A percentile compares a stretch with the other conserved stretches of the same genome.
Evolutionary conservation across 2,329 filamentous ascomycete genomes (phyloP).

Genomic region (Aspergillus puulaauensis): DNA sequence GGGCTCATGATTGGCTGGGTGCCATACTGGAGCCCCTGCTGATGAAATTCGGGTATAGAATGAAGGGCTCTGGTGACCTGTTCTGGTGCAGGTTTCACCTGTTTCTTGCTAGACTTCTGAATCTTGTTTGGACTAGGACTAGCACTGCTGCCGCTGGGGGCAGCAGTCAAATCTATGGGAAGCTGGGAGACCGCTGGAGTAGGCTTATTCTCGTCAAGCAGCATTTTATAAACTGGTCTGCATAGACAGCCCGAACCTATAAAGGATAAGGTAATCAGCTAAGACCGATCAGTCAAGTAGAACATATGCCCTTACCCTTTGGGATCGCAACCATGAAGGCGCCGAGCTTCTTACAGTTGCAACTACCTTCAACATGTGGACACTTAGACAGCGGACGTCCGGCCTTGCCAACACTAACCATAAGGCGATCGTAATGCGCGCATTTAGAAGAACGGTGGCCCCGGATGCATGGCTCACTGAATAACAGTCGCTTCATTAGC

Average conservation of each 20-base stretch:
- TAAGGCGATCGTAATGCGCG: conserved; percentile 48
- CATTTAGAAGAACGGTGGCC: conserved; percentile 52
- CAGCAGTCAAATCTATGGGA: conserved; percentile 7
- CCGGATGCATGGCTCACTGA: conserved; percentile 49
- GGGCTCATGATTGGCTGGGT: conserved; percentile 5
- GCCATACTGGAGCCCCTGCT: conserved; percentile 23
- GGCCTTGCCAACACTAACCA: conserved; percentile 51
- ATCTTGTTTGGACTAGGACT: conserved; percentile 31
- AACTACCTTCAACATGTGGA: conserved; percentile 45
- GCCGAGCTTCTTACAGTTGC: conserved; percentile 42
- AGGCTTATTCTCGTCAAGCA: conserved; percentile 24
- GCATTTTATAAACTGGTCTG: conserved; percentile 42
- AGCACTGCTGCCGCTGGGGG: conserved; percentile 17
- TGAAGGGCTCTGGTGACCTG: conserved; percentile 35
- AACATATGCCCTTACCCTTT: conserved; percentile 33
- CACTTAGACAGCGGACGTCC: conserved; percentile 49
- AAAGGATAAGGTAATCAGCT: conserved; percentile 4
- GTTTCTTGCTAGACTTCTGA: conserved; percentile 35
- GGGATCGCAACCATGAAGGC: conserved; percentile 48
- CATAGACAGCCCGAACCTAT: conserved; percentile 42
- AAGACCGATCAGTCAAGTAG: conserved; percentile 5
- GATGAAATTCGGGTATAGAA: conserved; percentile 24
- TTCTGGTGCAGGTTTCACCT: conserved; percentile 35
- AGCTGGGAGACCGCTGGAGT: conserved; percentile 11
- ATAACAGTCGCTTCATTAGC: neutral